These are phyloP conservation scores for Cerrena zonata DNA, from an alignment of 1,284 basidiomycete genomes.

Conservation along the genomic window DNA sequence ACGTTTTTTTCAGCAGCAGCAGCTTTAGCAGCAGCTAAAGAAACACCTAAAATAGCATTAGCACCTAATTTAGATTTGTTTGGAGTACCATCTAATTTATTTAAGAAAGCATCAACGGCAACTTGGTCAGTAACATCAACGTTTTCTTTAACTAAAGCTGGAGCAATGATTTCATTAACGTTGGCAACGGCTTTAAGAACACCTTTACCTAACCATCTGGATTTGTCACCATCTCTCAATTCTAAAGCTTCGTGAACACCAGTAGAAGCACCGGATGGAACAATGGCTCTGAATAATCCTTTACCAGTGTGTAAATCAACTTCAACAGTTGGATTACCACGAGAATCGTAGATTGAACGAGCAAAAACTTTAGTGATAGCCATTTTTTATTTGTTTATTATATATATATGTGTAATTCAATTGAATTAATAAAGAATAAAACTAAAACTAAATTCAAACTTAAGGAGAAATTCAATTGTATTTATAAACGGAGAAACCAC, in stretches of 20 bases:
- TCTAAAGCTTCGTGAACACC: conserved; percentile 98
- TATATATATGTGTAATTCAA: too few relatives aligned
- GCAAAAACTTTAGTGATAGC: conserved; percentile 83
- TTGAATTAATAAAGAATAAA: too few relatives aligned
- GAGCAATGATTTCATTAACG: conserved; percentile 90
- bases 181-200: conserved; percentile 92
- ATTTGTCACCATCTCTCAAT: conserved; percentile 94
- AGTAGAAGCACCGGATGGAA: conserved; percentile 97
- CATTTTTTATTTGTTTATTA: too few relatives aligned
- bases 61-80: conserved; percentile 99
- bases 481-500: too few relatives aligned
- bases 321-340: conserved; percentile 93
- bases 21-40: conserved; percentile 92
- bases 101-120: conserved; percentile 96
- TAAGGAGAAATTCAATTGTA: too few relatives aligned
- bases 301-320: conserved; percentile 87
- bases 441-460: too few relatives aligned
- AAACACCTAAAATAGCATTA: conserved; percentile 98
- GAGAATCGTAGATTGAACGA: conserved; percentile 96
- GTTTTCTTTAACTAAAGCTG: conserved; percentile 81
- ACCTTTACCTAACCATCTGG: conserved; percentile 94
- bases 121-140: conserved; percentile 89
- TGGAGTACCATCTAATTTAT: conserved; percentile 94
- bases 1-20: conserved; percentile 91
- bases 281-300: conserved; percentile 89